Base-by-base conservation (phyloP, 257 asterid genomes). In the Eustoma russellianum region DNA sequence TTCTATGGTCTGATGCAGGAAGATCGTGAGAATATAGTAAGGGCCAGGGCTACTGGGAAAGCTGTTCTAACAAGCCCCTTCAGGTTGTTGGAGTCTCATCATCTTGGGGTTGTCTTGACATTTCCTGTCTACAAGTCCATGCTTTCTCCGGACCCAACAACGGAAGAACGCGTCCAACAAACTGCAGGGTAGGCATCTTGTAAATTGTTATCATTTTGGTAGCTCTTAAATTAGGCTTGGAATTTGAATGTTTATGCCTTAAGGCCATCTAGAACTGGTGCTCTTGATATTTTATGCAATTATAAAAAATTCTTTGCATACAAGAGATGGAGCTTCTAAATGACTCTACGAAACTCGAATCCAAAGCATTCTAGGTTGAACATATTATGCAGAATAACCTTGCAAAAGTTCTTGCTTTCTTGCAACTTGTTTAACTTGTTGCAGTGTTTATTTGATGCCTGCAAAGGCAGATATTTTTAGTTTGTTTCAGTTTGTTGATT, bases 31-130 rank as follows among this genome's bases (percentile, higher is more conserved):
- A 90, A 90, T 64, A 90, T 90, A 56, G 54, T 86, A 72, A 79
- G 93, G 80, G 98, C 98, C 56, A 75, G 86, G 52, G 78, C 83
- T 5, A 86, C 95, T 5, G 98, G 98, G 56, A 90, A 90, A 66
- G 96, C 98, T 2, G 98, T 90, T 60, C 93, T 90, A 33, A 90
- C 98, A 1, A 83, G 80, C 57, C 98, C 98, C 12, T 90, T 90
- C 69, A 65, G 93, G 72, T 57, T 90, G 75, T 77, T 90, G 0
- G 85, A 85, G 59, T 76, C 85, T 48, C 89, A 76, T 70, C 80
- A 83, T 74, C 91, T 86, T 6, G 98, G 98, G 57, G 98, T 90
- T 48, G 98, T 90, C 64, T 69, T 90, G 78, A 90, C 98, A 5
- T 81, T 90, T 63, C 90, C 98, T 34, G 98, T 90, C 55, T 90